phyloP scores from a whole-genome alignment of 2,329 filamentous ascomycete genomes.

The Gnomoniopsis smithogilvyi region DNA sequence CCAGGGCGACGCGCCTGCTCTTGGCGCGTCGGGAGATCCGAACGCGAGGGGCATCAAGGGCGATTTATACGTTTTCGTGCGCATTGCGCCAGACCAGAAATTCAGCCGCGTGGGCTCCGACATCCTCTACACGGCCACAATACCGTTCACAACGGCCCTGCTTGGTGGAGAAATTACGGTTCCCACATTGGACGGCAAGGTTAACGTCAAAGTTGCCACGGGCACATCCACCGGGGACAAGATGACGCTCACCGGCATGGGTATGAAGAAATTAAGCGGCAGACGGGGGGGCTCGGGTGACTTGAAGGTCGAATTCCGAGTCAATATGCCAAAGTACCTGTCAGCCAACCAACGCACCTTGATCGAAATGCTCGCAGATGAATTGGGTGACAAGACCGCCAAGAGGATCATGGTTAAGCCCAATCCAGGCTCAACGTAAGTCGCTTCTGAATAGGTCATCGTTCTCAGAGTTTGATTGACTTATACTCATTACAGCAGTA shows the following conservation, averaged over 20 bases:
- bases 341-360: constrained; percentile 88
- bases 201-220: constrained; percentile 86
- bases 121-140: constrained; percentile 85
- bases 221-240: constrained; percentile 91
- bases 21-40: constrained; percentile 64
- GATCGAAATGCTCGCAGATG: constrained; percentile 92
- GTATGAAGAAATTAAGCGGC: constrained; percentile 81
- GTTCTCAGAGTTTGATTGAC: constrained; percentile 4
- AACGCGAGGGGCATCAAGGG: constrained; percentile 68
- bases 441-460: constrained; percentile 15
- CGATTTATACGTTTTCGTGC: constrained; percentile 87
- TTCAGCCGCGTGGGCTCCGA: constrained; percentile 87
- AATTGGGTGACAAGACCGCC: constrained; percentile 89
- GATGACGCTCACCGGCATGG: constrained; percentile 84
- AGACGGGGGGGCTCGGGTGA: constrained; percentile 72
- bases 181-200: constrained; percentile 85
- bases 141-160: constrained; percentile 89
- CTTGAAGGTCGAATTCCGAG: constrained; percentile 89
- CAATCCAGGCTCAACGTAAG: constrained; percentile 38
- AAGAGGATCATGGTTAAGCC: constrained; percentile 71
- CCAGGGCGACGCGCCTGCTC: constrained; percentile 82
- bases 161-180: constrained; percentile 87
- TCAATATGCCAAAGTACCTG: constrained; percentile 92
- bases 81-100: constrained; percentile 83
- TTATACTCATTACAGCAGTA: not conserved